Percentiles rank a stretch among this genome's conserved stretches.
Conservation (phyloP, 2,329 filamentous ascomycete genomes). For the Penicillium brevicompactum region DNA sequence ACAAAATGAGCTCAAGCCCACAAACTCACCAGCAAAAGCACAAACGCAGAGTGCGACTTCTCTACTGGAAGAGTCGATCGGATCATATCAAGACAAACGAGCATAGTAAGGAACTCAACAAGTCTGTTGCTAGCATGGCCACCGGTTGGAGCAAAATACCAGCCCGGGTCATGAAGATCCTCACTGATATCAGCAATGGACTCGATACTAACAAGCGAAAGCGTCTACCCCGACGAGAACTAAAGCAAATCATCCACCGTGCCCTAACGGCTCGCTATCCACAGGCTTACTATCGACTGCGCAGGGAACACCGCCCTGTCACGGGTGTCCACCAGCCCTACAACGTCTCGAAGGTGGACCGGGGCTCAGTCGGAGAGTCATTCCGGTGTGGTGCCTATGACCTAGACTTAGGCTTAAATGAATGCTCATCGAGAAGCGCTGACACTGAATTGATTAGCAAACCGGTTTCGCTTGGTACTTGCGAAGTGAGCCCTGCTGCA, state of each 20-base stretch:
- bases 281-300: neutral
- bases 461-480: neutral
- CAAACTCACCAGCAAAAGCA: neutral
- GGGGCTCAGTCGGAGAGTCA: neutral
- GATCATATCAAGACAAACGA: neutral
- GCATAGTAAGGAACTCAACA: neutral
- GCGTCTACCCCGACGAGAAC: neutral
- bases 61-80: neutral
- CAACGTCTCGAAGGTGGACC: neutral
- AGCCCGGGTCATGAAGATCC: neutral
- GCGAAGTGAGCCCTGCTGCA: too few species aligned
- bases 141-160: neutral
- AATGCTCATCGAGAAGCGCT: neutral
- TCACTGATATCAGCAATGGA: neutral
- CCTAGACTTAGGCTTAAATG: neutral
- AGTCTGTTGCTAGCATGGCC: neutral
- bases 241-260: neutral
- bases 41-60: neutral
- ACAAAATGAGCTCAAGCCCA: too few species aligned
- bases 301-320: neutral
- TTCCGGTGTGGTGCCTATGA: neutral
- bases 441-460: neutral
- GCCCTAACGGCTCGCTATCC: neutral
- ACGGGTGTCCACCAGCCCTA: neutral
- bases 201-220: neutral